Percentiles rank a stretch among this genome's conserved stretches.
Evolutionary conservation across 371 early-diverging fungal species (phyloP).

Genomic region (Mortierella sp.): DNA sequence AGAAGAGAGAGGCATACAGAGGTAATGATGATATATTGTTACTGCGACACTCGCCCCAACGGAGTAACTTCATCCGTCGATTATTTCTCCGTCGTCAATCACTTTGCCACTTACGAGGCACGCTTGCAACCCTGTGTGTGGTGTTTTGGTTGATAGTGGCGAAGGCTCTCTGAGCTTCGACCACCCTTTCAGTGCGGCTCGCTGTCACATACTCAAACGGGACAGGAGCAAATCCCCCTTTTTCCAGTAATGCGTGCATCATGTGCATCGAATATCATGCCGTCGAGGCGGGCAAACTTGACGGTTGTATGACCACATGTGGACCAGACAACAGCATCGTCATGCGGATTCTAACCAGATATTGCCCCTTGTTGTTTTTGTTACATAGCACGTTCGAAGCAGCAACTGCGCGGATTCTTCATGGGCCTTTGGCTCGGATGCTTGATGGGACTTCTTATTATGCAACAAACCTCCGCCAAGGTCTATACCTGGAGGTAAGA

Average conservation of each 20-base stretch:
- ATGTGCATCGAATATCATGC: too few species aligned
- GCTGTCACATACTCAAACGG: too few species aligned
- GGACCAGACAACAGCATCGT: too few species aligned
- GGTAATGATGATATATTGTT: constrained; percentile 21
- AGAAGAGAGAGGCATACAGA: constrained; percentile 40
- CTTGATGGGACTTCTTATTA: constrained; percentile 26
- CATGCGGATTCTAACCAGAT: background rate
- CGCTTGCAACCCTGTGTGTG: too few species aligned
- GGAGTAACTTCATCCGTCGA: background rate
- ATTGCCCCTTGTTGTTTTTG: background rate
- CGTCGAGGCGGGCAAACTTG: too few species aligned
- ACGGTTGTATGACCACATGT: background rate
- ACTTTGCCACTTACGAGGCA: background rate
- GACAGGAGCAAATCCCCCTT: too few species aligned
- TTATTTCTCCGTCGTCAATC: background rate
- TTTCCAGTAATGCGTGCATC: too few species aligned
- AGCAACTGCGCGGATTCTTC: constrained; percentile 44
- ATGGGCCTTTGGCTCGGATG: constrained; percentile 51
- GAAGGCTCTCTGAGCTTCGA: too few species aligned
- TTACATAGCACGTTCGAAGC: constrained; percentile 41
- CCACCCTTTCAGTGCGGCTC: too few species aligned
- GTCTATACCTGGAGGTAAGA: constrained; percentile 34
- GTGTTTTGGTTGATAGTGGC: too few species aligned
- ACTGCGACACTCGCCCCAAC: too few species aligned
- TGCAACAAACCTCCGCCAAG: constrained; percentile 43